Conservation (phyloP, 2,329 filamentous ascomycete species). For the Fusarium pseudoanthophilum region DNA sequence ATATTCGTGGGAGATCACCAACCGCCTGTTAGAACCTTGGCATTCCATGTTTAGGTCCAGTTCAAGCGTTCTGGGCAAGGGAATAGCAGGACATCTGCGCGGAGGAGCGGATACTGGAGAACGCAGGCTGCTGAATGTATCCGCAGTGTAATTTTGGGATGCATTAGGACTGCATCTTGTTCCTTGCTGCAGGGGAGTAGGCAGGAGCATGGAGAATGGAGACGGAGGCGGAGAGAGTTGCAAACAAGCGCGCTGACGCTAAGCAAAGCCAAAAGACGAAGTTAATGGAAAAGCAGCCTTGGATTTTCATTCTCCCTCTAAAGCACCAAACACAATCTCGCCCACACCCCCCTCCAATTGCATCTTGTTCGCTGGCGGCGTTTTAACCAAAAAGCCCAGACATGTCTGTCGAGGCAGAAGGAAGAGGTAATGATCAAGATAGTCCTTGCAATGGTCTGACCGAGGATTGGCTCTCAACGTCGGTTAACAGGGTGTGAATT, state of each 20-base stretch:
- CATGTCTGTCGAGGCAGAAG: conserved; percentile 14
- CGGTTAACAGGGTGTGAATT: conserved; percentile 31
- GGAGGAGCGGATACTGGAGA: conserved; percentile 20
- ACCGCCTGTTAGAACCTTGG: conserved; percentile 18
- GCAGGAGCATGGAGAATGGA: conserved; percentile 23
- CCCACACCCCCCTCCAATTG: conserved; percentile 40
- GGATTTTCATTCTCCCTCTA: conserved; percentile 45
- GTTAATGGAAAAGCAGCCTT: conserved; percentile 49
- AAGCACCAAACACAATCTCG: conserved; percentile 32
- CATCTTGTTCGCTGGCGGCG: conserved; percentile 35
- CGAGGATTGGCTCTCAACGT: conserved; percentile 32
- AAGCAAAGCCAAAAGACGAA: conserved; percentile 42
- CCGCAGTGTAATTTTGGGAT: conserved; percentile 33
- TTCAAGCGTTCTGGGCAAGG: conserved; percentile 14
- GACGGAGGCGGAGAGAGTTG: conserved; percentile 32
- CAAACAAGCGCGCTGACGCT: conserved; percentile 49
- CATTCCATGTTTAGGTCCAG: conserved; percentile 12
- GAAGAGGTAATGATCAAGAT: conserved; percentile 27
- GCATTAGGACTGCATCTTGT: conserved; percentile 35
- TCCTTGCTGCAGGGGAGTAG: conserved; percentile 17
- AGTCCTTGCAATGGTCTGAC: conserved; percentile 28
- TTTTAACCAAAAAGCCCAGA: conserved; percentile 25
- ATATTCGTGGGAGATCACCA: conserved; percentile 27
- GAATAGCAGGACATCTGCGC: conserved; percentile 7
- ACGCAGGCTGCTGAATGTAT: conserved; percentile 31